These are phyloP conservation scores for Penicillium frequentans DNA, from an alignment of 2,329 filamentous ascomycete species.

Conservation along the genomic window DNA sequence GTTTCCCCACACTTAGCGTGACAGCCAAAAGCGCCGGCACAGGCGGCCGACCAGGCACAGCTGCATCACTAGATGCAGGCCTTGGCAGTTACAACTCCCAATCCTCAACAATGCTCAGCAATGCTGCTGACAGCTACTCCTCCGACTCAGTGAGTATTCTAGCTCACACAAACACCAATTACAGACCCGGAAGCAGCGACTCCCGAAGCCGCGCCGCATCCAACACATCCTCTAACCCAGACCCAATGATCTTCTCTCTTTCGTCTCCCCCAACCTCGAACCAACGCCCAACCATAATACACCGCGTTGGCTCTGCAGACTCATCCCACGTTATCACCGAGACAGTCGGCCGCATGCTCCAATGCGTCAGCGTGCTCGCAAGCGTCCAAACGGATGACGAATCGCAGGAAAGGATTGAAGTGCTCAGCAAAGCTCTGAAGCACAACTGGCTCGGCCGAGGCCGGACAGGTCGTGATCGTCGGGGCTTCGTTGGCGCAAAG, in stretches of 20 bases:
- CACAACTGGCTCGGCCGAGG: conserved; percentile 95
- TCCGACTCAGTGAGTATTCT: conserved; percentile 50
- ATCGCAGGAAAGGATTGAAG: conserved; percentile 74
- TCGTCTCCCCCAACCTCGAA: conserved; percentile 33
- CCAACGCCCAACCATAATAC: conserved; percentile 35
- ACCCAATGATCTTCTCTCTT: conserved; percentile 45
- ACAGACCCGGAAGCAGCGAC: conserved; percentile 21
- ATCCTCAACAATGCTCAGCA: conserved; percentile 75
- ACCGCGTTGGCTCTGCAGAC: conserved; percentile 36
- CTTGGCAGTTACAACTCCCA: conserved; percentile 79
- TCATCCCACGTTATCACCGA: conserved; percentile 78
- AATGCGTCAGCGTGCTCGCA: conserved; percentile 90
- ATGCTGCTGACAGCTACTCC: conserved; percentile 53
- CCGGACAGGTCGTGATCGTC: conserved; percentile 80
- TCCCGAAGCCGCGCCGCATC: conserved; percentile 75
- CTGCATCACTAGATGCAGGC: conserved; percentile 71
- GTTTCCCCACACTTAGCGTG: conserved; percentile 44
- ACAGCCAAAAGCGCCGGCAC: conserved; percentile 46
- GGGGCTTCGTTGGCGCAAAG: conserved; percentile 79
- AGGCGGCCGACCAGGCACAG: conserved; percentile 66
- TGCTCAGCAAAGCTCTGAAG: conserved; percentile 83
- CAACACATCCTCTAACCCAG: conserved; percentile 66
- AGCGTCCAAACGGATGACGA: conserved; percentile 72
- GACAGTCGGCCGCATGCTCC: conserved; percentile 91
- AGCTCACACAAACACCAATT: conserved; percentile 3